Evolutionary conservation across 306 rosid species (phyloP).

Genomic region (Dryas octopetala): DNA sequence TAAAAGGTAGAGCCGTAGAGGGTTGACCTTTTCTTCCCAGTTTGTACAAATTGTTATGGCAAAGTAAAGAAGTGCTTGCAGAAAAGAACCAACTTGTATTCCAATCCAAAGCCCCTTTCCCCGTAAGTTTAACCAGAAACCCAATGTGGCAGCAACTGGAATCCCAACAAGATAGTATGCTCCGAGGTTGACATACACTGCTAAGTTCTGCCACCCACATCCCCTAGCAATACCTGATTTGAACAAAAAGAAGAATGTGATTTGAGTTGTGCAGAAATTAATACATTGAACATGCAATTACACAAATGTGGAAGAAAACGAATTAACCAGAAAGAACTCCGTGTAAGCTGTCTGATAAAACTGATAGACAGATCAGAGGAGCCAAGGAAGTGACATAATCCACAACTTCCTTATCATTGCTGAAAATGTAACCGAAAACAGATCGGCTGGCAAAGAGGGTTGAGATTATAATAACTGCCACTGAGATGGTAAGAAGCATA

Average conservation of each 20-base stretch:
- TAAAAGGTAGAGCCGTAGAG: not conserved
- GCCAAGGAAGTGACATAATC: constrained; percentile 62
- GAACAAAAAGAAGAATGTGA: not conserved
- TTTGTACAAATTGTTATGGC: constrained; percentile 44
- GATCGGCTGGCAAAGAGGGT: constrained; percentile 40
- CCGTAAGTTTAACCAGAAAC: constrained; percentile 45
- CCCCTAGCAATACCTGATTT: constrained; percentile 66
- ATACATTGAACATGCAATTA: not conserved
- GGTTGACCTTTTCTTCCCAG: constrained; percentile 58
- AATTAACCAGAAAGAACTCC: constrained; percentile 56
- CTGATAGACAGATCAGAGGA: constrained; percentile 53
- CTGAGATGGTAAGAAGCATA: constrained; percentile 39
- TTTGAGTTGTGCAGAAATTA: not conserved
- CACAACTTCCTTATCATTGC: constrained; percentile 66
- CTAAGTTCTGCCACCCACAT: constrained; percentile 70
- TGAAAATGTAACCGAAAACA: constrained; percentile 53
- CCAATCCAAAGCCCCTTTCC: constrained; percentile 76
- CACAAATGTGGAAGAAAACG: not conserved
- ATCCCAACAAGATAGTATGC: constrained; percentile 70
- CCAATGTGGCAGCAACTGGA: constrained; percentile 52
- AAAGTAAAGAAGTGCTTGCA: constrained; percentile 45
- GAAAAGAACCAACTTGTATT: constrained; percentile 47
- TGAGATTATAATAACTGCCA: constrained; percentile 38
- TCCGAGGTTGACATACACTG: constrained; percentile 59
- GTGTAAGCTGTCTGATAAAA: constrained; percentile 52